Evolutionary conservation across 1,284 basidiomycete genomes (phyloP), one percentile per base, ranked within the genome.

Genomic region (Xerocomus nothofagi): DNA sequence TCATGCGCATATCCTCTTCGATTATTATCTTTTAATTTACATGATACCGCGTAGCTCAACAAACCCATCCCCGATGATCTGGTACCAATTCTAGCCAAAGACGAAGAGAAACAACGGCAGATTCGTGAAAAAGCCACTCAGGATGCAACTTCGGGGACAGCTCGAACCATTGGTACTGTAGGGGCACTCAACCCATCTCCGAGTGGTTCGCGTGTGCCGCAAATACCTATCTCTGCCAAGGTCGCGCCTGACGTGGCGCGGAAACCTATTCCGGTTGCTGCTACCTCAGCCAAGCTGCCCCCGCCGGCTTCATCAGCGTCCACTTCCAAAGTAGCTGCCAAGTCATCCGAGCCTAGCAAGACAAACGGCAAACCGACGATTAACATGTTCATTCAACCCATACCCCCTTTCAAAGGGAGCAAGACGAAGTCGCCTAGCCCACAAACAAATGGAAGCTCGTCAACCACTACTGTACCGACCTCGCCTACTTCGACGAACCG

Each of bases 51-150:
- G 23, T 55, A 92, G 91, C 83, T 97, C 46, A 95, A 94, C 65
- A 88, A 93, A 65, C 91, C 93, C 8, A 91, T 98, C 57, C 95
- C 93, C 11, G 89, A 92, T 39, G 96, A 98, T 68, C 81, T 98
- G 46, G 86, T 97, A n/a, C 81, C 88, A 5, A 93, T 97, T 61
- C 73, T 97, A 31, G 84, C 91, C 38, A 96, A 96, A 71, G 91
- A 95, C 62, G 88, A 91, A 70, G 82, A 86, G 45, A 93, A 91
- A 71, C 91, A 94, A 63, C 82, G 83, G 56, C 80, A 76, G 47
- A 93, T 95, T 63, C 80, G 83, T 51, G 88, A 91, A 63, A 92
- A 87, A 63, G 79, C 88, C 11, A 72, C 69, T 36, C 73, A 81
- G 56, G 91, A 93, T 48, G 86, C 89, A 1, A 61, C 73, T 30